Evolutionary conservation across 1,284 basidiomycete species (phyloP).

Genomic region (Megacollybia platyphylla): DNA sequence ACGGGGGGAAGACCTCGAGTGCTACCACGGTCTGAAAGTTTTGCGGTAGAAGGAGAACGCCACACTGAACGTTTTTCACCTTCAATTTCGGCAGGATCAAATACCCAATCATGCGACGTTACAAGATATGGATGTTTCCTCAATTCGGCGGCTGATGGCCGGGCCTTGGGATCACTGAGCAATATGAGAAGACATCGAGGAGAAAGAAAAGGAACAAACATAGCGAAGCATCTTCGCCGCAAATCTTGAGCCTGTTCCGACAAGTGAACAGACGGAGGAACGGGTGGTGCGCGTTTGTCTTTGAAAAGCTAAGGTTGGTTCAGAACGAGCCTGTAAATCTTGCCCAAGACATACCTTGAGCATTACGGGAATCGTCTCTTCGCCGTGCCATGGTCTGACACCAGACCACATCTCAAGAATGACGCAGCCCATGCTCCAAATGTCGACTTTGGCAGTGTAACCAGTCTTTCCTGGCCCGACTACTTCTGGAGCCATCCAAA

Average conservation of each 20-base stretch:
- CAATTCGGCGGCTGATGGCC: conserved; percentile 71
- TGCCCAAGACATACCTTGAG: conserved; percentile 16
- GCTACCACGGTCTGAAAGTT: not conserved
- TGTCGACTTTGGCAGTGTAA: conserved; percentile 64
- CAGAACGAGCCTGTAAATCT: not conserved
- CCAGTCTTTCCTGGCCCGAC: conserved; percentile 21
- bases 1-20: not conserved
- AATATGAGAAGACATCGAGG: not conserved
- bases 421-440: conserved; percentile 73
- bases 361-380: conserved; percentile 22
- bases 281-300: conserved; percentile 63
- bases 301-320: conserved; percentile 45
- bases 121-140: conserved; percentile 70
- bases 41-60: not conserved
- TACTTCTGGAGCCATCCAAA: conserved; percentile 79
- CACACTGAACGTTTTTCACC: not conserved
- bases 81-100: conserved; percentile 22
- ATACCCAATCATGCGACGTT: conserved; percentile 58
- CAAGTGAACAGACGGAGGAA: conserved; percentile 69
- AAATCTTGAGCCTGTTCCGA: conserved; percentile 67
- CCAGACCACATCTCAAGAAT: conserved; percentile 75
- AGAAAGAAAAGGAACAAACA: conserved; percentile 23
- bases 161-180: conserved; percentile 59
- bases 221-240: conserved; percentile 71
- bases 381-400: conserved; percentile 47